phyloP scores from a whole-genome alignment of 129 eudicot genomes.

The Dittrichia graveolens region DNA sequence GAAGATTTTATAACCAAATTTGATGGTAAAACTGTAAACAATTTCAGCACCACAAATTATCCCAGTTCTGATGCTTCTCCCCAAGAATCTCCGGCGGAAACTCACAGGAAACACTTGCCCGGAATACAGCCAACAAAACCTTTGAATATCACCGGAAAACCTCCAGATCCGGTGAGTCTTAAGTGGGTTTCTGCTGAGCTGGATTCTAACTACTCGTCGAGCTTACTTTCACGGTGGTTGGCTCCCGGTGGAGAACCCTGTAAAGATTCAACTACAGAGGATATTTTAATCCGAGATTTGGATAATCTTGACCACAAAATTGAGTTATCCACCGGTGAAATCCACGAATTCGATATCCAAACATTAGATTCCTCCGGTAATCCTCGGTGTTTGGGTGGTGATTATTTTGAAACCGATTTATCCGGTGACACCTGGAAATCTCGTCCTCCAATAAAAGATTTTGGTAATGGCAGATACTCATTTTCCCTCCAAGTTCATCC shows the following conservation, averaged over 20 bases:
- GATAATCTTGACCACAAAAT: conserved; percentile 38
- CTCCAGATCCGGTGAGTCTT: conserved; percentile 19
- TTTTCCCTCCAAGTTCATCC: conserved; percentile 84
- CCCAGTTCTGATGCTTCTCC: conserved; percentile 26
- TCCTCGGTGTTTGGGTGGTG: conserved; percentile 76
- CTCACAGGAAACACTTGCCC: not conserved
- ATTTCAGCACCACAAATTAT: not conserved
- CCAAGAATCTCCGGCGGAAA: conserved; percentile 11
- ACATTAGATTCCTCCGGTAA: conserved; percentile 70
- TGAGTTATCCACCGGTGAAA: conserved; percentile 54
- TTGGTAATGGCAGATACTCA: conserved; percentile 70
- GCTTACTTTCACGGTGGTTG: conserved; percentile 59
- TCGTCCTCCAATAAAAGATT: conserved; percentile 76
- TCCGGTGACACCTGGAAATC: conserved; percentile 79
- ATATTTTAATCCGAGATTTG: conserved; percentile 50
- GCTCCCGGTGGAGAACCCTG: conserved; percentile 80
- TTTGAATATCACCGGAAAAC: conserved; percentile 11
- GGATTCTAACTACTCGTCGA: conserved; percentile 63
- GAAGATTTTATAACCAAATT: conserved; percentile 41
- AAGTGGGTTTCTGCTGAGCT: conserved; percentile 72
- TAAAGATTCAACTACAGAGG: conserved; percentile 71
- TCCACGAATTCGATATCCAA: conserved; percentile 72
- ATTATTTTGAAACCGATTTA: conserved; percentile 79
- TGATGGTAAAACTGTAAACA: conserved; percentile 27
- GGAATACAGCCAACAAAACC: conserved; percentile 18